phyloP scores from a whole-genome alignment of 495 filamentous ascomycete genomes.

The Staphylotrichum tortipilum region DNA sequence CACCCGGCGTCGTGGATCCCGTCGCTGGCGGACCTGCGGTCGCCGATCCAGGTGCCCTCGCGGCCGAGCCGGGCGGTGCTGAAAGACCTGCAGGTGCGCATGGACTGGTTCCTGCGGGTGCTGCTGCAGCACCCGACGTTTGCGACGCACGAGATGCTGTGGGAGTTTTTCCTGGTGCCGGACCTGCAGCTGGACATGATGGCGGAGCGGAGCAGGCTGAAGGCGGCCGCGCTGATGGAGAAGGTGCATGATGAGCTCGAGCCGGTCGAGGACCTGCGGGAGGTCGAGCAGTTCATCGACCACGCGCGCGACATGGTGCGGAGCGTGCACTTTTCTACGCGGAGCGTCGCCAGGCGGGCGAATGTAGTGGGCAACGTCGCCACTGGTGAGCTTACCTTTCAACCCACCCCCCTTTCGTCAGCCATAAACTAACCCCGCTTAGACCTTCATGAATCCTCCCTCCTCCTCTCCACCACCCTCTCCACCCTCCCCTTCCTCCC shows the following conservation, averaged over 20 bases:
- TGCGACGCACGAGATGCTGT: conserved; percentile 91
- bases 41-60: conserved; percentile 85
- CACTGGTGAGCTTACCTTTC: conserved; percentile 40
- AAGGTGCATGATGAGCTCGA: conserved; percentile 79
- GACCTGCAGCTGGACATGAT: conserved; percentile 87
- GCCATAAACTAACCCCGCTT: conserved; percentile 26
- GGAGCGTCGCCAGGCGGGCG: conserved; percentile 64
- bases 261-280: conserved; percentile 76
- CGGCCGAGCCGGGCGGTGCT: conserved; percentile 81
- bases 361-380: conserved; percentile 48
- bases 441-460: conserved; percentile 63
- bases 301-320: conserved; percentile 84
- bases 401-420: conserved; percentile 12
- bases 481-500: conserved; percentile 61
- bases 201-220: conserved; percentile 76
- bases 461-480: conserved; percentile 48
- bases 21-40: conserved; percentile 65
- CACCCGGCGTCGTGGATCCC: conserved; percentile 95
- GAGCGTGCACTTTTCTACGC: conserved; percentile 70
- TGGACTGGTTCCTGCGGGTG: conserved; percentile 79
- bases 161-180: conserved; percentile 98
- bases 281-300: conserved; percentile 86
- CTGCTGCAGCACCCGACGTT: conserved; percentile 88
- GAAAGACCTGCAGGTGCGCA: conserved; percentile 75
- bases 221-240: conserved; percentile 73